Evolutionary conservation across 2,329 filamentous ascomycete species (phyloP).

Genomic region (Penicillium sp.): DNA sequence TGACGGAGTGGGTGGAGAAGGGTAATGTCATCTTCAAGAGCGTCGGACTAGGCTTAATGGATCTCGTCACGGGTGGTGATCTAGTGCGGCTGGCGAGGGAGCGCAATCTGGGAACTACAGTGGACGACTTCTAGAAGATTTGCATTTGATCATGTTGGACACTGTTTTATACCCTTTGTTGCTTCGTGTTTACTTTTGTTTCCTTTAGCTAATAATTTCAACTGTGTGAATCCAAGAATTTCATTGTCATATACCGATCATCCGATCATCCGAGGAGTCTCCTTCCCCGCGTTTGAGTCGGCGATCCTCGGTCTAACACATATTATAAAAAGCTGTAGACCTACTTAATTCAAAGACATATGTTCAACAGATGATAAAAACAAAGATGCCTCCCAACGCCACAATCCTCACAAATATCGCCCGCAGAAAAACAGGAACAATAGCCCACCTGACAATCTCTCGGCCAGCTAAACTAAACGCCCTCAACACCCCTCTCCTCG

Average conservation of each 20-base stretch:
- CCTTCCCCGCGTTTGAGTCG: slow-evolving; percentile 9
- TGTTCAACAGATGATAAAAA: neutral
- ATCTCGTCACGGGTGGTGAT: slow-evolving; percentile 63
- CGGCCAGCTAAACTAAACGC: slow-evolving; percentile 29
- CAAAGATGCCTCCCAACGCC: neutral
- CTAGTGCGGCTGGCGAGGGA: slow-evolving; percentile 58
- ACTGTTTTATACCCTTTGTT: neutral
- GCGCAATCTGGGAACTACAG: slow-evolving; percentile 53
- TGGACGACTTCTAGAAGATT: slow-evolving; percentile 43
- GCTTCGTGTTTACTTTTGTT: no score
- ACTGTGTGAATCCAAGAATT: neutral
- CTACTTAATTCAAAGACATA: neutral
- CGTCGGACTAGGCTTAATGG: slow-evolving; percentile 68
- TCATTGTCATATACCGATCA: neutral
- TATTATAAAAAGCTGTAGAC: neutral
- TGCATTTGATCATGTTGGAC: neutral
- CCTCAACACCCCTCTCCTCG: slow-evolving; percentile 24
- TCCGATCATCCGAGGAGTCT: neutral
- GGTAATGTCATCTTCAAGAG: slow-evolving; percentile 71
- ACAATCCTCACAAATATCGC: slow-evolving; percentile 16
- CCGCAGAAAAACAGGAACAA: slow-evolving; percentile 12
- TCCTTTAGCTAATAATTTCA: neutral
- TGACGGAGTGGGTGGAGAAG: slow-evolving; percentile 61
- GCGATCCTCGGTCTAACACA: slow-evolving; percentile 10
- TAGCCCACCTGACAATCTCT: slow-evolving; percentile 28